Percentiles rank a stretch among this genome's conserved stretches.
These are phyloP conservation scores for Alloteropsis semialata DNA, from an alignment of 176 grass and related monocot species.

Conservation along the genomic window DNA sequence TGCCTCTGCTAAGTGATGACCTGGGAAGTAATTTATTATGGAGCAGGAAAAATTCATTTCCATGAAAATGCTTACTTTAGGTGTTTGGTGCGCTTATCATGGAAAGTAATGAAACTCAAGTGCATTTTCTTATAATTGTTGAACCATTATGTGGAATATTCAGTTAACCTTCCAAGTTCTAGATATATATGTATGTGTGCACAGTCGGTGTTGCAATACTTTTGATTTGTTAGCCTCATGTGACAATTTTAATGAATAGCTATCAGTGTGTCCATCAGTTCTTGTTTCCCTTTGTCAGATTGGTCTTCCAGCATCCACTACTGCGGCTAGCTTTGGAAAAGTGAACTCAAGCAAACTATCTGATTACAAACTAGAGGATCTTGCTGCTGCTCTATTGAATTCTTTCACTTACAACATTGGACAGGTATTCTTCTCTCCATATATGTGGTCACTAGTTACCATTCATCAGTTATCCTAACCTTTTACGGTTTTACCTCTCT, in stretches of 20 bases:
- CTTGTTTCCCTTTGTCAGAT: conserved; percentile 53
- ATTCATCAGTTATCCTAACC: not conserved
- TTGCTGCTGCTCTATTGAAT: conserved; percentile 88
- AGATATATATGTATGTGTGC: not conserved
- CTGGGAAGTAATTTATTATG: not conserved
- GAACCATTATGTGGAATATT: not conserved
- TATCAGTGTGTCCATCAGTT: conserved; percentile 15
- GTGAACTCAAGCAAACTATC: conserved; percentile 87
- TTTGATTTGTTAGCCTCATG: not conserved
- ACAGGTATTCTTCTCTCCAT: conserved; percentile 57
- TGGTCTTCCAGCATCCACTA: conserved; percentile 94
- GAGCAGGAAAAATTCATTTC: too few species aligned
- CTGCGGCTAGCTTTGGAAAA: conserved; percentile 93
- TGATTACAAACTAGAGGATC: conserved; percentile 88
- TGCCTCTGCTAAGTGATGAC: not conserved
- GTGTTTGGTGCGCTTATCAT: not conserved
- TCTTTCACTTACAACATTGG: conserved; percentile 97
- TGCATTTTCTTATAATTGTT: not conserved
- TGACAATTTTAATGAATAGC: not conserved
- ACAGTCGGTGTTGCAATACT: not conserved
- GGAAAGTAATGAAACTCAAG: not conserved
- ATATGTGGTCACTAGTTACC: not conserved
- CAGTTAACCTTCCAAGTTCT: not conserved
- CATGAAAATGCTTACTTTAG: not conserved
- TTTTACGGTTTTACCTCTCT: conserved; percentile 21